Base-by-base conservation (phyloP, 495 filamentous ascomycete species). In the Pseudomonodictys pantanalensis region DNA sequence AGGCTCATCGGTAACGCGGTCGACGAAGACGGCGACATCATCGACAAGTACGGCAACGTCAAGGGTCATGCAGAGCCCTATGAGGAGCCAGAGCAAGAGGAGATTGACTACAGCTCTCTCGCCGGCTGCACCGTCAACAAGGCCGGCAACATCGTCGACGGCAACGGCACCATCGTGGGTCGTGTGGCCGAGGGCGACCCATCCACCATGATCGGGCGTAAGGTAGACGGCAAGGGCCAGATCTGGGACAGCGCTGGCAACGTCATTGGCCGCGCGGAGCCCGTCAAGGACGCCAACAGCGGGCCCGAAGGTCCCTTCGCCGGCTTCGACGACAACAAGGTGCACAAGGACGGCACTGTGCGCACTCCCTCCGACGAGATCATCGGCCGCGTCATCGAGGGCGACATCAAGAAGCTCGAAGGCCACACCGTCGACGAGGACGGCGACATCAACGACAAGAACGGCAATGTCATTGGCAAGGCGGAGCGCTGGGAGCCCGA, bases 61-160 rank as follows among this genome's bases (percentile, higher is more conserved):
- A 85, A 90, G 61, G 90, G 90, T 49, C 84, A 82, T 49, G 87
- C 85, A 12, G 86, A 91, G 72, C 83, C 82, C 5, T 90, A 82
- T 69, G 79, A 88, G 52, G 78, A 79, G 44, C 78, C 72, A 28
- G 84, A 80, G 60, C 77, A 73, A 58, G 83, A 81, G 62, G 70
- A 72, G 2, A 78, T 77, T 2, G 89, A 95, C 63, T 76, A 83
- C 43, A 90, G 86, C 2, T 72, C 79, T 12, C 77, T 95, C 4
- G 89, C 88, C 3, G 90, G 90, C 51, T 90, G 90, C 79, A 81
- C 85, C 3, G 87, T 93, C 68, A 95, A 95, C 75, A 93, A 93
- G 72, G 79, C 78, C 7, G 90, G 90, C 44, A 92, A 92, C 42
- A 82, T 92, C 17, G 90, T 95, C 54, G 90, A 95, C 67, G 71